A percentile compares a stretch with the other conserved stretches of the same genome.
phyloP scores from a whole-genome alignment of 225 moss, liverwort and hornwort species.

The Physcomitrium patens region DNA sequence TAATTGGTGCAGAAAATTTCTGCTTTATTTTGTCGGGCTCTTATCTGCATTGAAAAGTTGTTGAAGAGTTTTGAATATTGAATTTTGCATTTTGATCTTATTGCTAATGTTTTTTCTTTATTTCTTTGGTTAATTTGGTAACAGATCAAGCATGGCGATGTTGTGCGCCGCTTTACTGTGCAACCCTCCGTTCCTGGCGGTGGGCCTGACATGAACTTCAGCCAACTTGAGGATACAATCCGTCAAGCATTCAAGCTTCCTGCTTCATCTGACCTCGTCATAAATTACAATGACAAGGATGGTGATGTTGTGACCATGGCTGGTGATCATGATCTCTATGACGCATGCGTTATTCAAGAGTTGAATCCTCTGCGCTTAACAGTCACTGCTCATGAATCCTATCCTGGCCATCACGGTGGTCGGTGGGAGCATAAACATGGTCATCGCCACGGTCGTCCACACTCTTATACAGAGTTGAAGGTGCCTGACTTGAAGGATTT shows the following conservation, averaged over 20 bases:
- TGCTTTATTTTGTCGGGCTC: too few species aligned
- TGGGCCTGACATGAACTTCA: constrained; percentile 35
- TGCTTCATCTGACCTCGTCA: constrained; percentile 19
- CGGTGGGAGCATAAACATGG: too few species aligned
- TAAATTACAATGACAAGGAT: constrained; percentile 56
- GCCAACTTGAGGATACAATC: constrained; percentile 40
- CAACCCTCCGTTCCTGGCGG: neutral
- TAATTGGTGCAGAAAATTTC: too few species aligned
- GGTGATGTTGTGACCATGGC: constrained; percentile 52
- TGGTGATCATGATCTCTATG: constrained; percentile 45
- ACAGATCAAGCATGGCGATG: constrained; percentile 53
- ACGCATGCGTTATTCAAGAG: constrained; percentile 47
- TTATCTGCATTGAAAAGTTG: too few species aligned
- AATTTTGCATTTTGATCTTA: too few species aligned
- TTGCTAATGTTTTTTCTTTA: too few species aligned
- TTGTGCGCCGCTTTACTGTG: constrained; percentile 41
- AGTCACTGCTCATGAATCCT: constrained; percentile 18
- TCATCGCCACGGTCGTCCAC: too few species aligned
- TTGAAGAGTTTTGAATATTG: too few species aligned
- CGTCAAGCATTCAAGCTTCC: constrained; percentile 52
- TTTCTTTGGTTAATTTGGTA: too few species aligned
- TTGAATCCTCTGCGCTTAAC: constrained; percentile 53
- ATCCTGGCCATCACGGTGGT: too few species aligned
- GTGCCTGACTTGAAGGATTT: too few species aligned
- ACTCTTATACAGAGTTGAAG: too few species aligned